Evolutionary conservation across 2,329 filamentous ascomycete species (phyloP), one percentile per base, ranked within the genome.

Genomic region (Ilyonectria robusta): DNA sequence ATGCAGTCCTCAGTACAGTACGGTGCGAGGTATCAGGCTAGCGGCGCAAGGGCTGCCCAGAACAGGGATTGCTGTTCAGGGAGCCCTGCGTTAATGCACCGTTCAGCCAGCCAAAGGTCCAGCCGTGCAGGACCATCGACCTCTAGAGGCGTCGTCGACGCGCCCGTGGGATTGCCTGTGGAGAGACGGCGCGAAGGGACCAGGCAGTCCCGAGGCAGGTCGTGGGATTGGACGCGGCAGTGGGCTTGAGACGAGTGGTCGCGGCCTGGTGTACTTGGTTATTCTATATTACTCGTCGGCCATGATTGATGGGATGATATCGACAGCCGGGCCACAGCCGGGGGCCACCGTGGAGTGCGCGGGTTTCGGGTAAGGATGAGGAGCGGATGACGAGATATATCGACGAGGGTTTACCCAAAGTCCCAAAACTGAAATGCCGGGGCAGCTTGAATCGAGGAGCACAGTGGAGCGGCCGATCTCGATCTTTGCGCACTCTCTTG

Each of bases 31-130:
- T 62, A 33, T 51, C 59, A 55, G 40, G 59, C 59, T 62, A 62
- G 51, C 26, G 50, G 59, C 50, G 59, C 59, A 62, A 55, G 59
- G 50, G 48, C 59, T 26, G 50, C 37, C 23, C 33, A 40, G 59
- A 40, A 35, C 62, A 65, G 56, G 62, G 62, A 65, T 65, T 21
- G 50, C 31, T 31, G 48, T 23, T 48, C 50, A 17, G 47, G 50
- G 59, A 62, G 62, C 62, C 54, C 59, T 59, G 56, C 48, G 62
- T 59, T 63, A 44, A 67, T 67, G 65, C 65, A 67, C 58, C 65
- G 50, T 48, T 67, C 59, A 63, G 65, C 65, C 65, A 67, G 54
- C 47, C 59, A 63, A 29, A 48, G 47, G 51, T 31, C 35, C 21
- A 51, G 53, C 64, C 53, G 37, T 37, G 33, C 54, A 67, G 53